These are phyloP conservation scores for Diplosphaera chodatii DNA, from an alignment of 139 green algal genomes.

Conservation along the genomic window DNA sequence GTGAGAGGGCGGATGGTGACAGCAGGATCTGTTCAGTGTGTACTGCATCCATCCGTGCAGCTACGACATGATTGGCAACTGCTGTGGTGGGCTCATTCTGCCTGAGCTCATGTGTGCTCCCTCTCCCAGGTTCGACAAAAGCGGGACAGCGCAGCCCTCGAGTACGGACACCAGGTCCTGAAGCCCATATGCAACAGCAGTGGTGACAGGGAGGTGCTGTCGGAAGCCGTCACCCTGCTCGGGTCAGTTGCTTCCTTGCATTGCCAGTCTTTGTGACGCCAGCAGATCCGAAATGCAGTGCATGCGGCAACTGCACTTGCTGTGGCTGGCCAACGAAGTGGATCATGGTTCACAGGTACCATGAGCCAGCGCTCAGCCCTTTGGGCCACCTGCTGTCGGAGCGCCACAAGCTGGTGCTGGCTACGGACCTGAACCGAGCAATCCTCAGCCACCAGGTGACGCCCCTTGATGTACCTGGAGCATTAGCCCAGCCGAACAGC, in stretches of 20 bases:
- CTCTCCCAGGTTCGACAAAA: conserved; percentile 7
- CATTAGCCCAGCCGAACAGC: too few relatives aligned
- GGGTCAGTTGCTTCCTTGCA: conserved; percentile 11
- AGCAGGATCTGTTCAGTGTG: too few relatives aligned
- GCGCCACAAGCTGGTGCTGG: conserved; percentile 29
- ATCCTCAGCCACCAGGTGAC: conserved; percentile 32
- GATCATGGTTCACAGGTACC: too few relatives aligned
- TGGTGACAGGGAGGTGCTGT: conserved; percentile 12
- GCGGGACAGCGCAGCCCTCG: conserved; percentile 21
- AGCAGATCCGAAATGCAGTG: too few relatives aligned
- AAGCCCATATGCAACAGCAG: not conserved
- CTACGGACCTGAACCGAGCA: conserved; percentile 43
- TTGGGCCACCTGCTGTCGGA: conserved; percentile 47
- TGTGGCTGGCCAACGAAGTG: too few relatives aligned
- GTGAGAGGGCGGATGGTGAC: too few relatives aligned
- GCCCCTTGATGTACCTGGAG: too few relatives aligned
- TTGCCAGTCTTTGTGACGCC: too few relatives aligned
- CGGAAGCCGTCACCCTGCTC: conserved; percentile 59
- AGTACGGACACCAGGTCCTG: not conserved
- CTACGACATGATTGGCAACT: too few relatives aligned
- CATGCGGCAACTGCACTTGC: too few relatives aligned
- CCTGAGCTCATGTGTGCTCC: conserved; percentile 1
- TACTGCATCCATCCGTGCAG: too few relatives aligned
- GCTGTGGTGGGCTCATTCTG: too few relatives aligned
- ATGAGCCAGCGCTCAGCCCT: conserved; percentile 41